Evolutionary conservation across 345 rosid genomes (phyloP), one percentile per base, ranked within the genome.

Genomic region (Chamaenerion angustifolium): DNA sequence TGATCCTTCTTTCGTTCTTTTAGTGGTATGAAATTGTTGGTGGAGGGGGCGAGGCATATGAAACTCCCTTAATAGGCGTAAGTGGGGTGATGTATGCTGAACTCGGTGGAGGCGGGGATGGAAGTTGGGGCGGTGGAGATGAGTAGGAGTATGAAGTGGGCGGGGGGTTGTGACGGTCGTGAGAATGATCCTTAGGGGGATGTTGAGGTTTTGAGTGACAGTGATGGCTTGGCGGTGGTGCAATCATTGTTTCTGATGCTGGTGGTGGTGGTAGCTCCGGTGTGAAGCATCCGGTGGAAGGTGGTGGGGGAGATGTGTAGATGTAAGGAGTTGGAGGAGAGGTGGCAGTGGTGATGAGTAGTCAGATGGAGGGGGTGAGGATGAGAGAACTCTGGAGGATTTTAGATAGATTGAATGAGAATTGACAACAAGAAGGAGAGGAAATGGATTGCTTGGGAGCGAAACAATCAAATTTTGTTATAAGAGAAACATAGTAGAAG

Each of bases 31-130:
- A 61, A 17, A 62, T 56, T 13, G 43, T 23, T 12, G 84, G 76
- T 21, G 81, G 77, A 3, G 77, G 77, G 4, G 77, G 74, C 18
- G 77, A 66, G 16, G 78, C 57, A 50, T 72, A 70, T 47, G 67
- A 52, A 11, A 42, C 42, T 18, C 68, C 77, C 16, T 10, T 49
- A 6, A 65, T 19, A 7, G 76, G 70, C 51, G 72, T 70, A 21
- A 78, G 56, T 11, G 66, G 75, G 43, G 46, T 58, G 18, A 40
- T 8, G 59, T n/a, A n/a, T n/a, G n/a, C n/a, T n/a, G n/a, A n/a
- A n/a, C 68, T 55, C 66, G 64, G 67, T 8, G 65, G 56, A 12
- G 66, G 54, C 3, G 66, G 45, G 8, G 51, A 49, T 19, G 49
- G 6, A n/a, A n/a, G n/a, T n/a, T n/a, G n/a, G n/a, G n/a, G n/a